A percentile compares a stretch with the other conserved stretches of the same genome.
These are phyloP conservation scores for Fusarium dlaminii DNA, from an alignment of 2,329 filamentous ascomycete species.

Conservation along the genomic window DNA sequence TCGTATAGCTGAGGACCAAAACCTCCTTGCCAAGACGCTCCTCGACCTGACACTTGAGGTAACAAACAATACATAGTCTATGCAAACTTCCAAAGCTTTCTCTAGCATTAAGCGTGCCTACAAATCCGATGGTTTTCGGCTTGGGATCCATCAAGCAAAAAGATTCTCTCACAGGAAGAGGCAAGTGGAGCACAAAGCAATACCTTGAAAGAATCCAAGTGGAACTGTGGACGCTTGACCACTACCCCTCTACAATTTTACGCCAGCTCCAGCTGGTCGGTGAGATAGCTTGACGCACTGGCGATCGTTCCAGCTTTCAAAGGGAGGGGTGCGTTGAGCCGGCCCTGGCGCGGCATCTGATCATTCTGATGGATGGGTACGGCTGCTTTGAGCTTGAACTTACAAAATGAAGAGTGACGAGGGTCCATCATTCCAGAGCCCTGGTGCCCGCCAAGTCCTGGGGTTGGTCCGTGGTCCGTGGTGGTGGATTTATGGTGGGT, in stretches of 20 bases:
- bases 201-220: conserved; percentile 11
- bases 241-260: background rate
- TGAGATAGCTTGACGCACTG: conserved; percentile 40
- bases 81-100: background rate
- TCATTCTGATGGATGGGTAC: background rate
- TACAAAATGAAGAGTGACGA: conserved; percentile 6
- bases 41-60: background rate
- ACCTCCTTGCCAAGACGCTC: background rate
- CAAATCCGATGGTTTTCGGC: conserved; percentile 26
- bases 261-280: conserved; percentile 33
- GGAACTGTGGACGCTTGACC: conserved; percentile 33
- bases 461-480: conserved; percentile 30
- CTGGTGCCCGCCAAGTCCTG: conserved; percentile 32
- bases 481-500: conserved; percentile 29
- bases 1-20: background rate
- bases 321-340: conserved; percentile 30
- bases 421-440: conserved; percentile 38
- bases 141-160: background rate
- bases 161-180: background rate
- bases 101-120: background rate
- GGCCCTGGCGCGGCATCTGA: conserved; percentile 29
- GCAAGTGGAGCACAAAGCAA: conserved; percentile 21
- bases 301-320: conserved; percentile 33
- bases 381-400: background rate
- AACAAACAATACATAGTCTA: background rate